Conservation (phyloP, 2,329 filamentous ascomycete species). For the Fusarium circinatum region DNA sequence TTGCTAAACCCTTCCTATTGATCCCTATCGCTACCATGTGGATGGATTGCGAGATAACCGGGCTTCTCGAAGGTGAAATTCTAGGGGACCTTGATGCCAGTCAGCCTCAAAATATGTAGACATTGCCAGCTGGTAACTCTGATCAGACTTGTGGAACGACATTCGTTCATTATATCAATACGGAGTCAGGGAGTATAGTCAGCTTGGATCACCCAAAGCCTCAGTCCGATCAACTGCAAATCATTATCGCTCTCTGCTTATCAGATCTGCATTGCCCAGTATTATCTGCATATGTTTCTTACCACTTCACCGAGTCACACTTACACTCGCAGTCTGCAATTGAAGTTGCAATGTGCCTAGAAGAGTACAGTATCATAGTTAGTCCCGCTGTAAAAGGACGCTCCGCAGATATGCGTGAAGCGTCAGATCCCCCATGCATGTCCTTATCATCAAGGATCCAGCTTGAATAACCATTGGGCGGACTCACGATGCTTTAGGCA, state of each 20-base stretch:
- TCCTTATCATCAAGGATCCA: slow-evolving; percentile 40
- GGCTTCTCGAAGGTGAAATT: slow-evolving; percentile 12
- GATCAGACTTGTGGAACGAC: neutral
- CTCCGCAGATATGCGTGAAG: slow-evolving; percentile 38
- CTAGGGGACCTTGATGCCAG: slow-evolving; percentile 20
- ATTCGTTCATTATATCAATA: neutral
- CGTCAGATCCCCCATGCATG: slow-evolving; percentile 45
- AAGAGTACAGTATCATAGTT: slow-evolving; percentile 7
- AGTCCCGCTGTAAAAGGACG: slow-evolving; percentile 35
- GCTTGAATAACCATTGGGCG: slow-evolving; percentile 28
- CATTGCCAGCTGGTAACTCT: neutral
- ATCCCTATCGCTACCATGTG: slow-evolving; percentile 19
- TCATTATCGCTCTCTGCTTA: slow-evolving; percentile 2
- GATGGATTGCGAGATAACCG: slow-evolving; percentile 20
- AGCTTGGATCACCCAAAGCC: neutral
- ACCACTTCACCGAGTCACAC: slow-evolving; percentile 1
- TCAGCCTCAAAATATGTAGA: slow-evolving; percentile 6
- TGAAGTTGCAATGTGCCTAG: slow-evolving; percentile 7
- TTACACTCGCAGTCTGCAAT: slow-evolving; percentile 7
- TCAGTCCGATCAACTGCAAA: neutral
- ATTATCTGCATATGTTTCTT: slow-evolving; percentile 9
- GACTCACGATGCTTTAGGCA: slow-evolving; percentile 21
- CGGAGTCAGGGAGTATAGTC: too few relatives aligned
- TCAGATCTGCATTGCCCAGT: slow-evolving; percentile 17
- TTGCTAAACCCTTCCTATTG: slow-evolving; percentile 19